These are phyloP conservation scores for Pisolithus sp. DNA, from an alignment of 768 basidiomycete species.

Conservation along the genomic window DNA sequence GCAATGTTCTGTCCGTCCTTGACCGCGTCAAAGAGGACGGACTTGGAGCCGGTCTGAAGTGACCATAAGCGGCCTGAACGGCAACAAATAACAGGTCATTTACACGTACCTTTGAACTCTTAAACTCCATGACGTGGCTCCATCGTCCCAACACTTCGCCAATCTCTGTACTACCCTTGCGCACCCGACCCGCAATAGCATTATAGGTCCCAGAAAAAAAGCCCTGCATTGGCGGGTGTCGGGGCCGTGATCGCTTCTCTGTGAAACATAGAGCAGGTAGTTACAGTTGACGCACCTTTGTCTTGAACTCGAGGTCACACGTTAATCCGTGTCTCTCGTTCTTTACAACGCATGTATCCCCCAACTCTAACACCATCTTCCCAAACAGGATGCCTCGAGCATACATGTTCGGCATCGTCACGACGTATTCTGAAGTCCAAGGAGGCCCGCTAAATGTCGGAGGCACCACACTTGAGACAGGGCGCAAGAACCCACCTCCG, in stretches of 20 bases:
- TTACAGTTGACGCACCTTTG: conserved; percentile 56
- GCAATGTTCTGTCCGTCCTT: conserved; percentile 69
- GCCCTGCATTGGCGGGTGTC: conserved; percentile 44
- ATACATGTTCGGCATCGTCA: conserved; percentile 99
- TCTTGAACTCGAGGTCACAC: conserved; percentile 95
- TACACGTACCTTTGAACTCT: conserved; percentile 51
- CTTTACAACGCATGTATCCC: conserved; percentile 80
- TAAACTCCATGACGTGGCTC: conserved; percentile 87
- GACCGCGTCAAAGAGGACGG: conserved; percentile 77
- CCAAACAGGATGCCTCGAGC: conserved; percentile 82
- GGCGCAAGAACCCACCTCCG: conserved; percentile 56
- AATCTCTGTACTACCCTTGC: conserved; percentile 53
- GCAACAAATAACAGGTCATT: neutral
- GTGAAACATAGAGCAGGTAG: too few relatives aligned
- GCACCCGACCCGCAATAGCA: conserved; percentile 75
- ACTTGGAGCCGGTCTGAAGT: conserved; percentile 56
- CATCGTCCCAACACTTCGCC: conserved; percentile 90
- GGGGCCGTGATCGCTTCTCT: neutral
- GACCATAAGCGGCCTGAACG: neutral
- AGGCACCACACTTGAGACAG: neutral
- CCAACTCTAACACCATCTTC: conserved; percentile 94
- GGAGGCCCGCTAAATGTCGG: neutral
- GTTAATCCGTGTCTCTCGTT: conserved; percentile 69
- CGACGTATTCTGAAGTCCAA: conserved; percentile 58
- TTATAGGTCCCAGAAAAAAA: conserved; percentile 98